Conservation (phyloP, 2,329 filamentous ascomycete genomes). For the Trichoderma sp. region DNA sequence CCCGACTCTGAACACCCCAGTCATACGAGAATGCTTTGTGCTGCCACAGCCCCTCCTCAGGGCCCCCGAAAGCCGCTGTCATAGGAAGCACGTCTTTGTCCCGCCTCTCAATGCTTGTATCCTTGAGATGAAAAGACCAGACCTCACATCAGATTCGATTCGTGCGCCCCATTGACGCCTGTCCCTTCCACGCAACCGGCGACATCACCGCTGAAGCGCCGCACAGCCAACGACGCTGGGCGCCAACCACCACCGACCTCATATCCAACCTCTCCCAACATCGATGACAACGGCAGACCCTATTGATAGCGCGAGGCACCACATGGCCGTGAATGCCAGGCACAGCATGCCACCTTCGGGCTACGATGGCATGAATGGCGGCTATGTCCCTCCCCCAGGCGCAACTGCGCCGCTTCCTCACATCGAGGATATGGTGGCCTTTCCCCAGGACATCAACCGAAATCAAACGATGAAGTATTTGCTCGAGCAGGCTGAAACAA, state of each 20-base stretch:
- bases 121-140: constrained; percentile 10
- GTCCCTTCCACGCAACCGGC: background rate
- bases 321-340: constrained; percentile 34
- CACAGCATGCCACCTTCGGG: constrained; percentile 30
- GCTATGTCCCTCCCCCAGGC: constrained; percentile 24
- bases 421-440: constrained; percentile 51
- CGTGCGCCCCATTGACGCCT: background rate
- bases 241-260: background rate
- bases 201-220: background rate
- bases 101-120: constrained; percentile 12
- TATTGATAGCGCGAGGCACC: constrained; percentile 27
- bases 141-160: background rate
- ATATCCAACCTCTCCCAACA: background rate
- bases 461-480: constrained; percentile 53
- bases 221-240: background rate
- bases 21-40: constrained; percentile 17
- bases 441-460: constrained; percentile 45
- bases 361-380: constrained; percentile 30
- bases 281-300: constrained; percentile 20
- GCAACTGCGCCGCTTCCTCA: constrained; percentile 44
- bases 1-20: background rate
- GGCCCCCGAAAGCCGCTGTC: constrained; percentile 5
- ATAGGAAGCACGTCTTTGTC: constrained; percentile 5
- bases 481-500: constrained; percentile 50
- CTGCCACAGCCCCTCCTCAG: constrained; percentile 19